Evolutionary conservation across 805 yeast genomes (phyloP), one percentile per base, ranked within the genome.

Genomic region (Cyberlindnera meyerae): DNA sequence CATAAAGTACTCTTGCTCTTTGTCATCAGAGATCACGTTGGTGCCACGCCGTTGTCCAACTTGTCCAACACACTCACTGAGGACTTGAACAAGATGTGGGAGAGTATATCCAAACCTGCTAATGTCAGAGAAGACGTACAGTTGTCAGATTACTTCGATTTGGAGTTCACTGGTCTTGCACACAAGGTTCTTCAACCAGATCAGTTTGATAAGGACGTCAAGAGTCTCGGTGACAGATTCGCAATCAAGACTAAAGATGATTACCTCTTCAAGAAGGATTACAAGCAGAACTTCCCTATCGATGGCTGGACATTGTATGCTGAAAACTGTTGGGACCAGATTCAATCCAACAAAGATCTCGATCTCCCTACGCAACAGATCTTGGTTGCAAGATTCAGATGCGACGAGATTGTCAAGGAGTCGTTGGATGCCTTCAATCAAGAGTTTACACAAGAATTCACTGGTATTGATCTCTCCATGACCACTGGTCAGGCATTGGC

Each of bases 281-380:
- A 87, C 57, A 95, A 86, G 54, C 88, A 93, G 48, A 70, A 73
- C 32, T 77, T 93, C 38, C 98, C 98, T 9, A 70, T 90, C 36
- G 98, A 93, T 61, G 97, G 97, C 17, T 93, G 98, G 97, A 73
- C 90, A 4, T 62, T 88, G 58, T 93, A 93, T 52, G 88, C 96
- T 1, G 81, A 78, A 37, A 83, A 80, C 54, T 80, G 95, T 47
- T 93, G 98, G 98, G 80, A 84, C 34, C 96, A 87, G 60, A 93
- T 93, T 51, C 95, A 87, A 58, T 70, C 73, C 43, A 93, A 93
- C 63, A 89, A 87, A 61, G 98, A 93, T 57, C 73, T 93, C 45
- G 98, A 93, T 62, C 70, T 93, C 47, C 98, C 98, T 18, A 89
- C 97, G 2, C 98, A 93, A 56, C 98, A 93, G 59, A 84, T 86